phyloP scores from a whole-genome alignment of 768 basidiomycete species.

The Suillus weaverae region DNA sequence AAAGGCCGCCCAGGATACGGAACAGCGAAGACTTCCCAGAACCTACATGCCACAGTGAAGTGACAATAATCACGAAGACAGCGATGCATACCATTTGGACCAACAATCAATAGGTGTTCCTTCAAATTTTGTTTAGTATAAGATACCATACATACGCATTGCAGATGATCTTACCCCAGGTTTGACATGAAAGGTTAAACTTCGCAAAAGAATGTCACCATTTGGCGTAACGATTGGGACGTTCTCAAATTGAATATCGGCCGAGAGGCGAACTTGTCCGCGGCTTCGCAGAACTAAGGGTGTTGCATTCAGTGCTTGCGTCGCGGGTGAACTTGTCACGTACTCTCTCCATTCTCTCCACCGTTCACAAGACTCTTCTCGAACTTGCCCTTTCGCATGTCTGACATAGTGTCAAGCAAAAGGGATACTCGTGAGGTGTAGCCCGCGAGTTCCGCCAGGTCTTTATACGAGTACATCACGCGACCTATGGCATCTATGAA shows the following conservation, averaged over 20 bases:
- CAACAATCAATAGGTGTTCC: slow-evolving; percentile 92
- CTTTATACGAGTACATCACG: slow-evolving; percentile 97
- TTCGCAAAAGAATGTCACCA: slow-evolving; percentile 85
- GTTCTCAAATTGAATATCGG: slow-evolving; percentile 88
- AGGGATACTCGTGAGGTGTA: slow-evolving; percentile 91
- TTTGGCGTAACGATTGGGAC: slow-evolving; percentile 97
- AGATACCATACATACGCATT: background rate
- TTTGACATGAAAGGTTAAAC: slow-evolving; percentile 85
- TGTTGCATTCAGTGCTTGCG: slow-evolving; percentile 4
- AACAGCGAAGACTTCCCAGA: slow-evolving; percentile 92
- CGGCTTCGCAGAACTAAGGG: slow-evolving; percentile 70
- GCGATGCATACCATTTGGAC: slow-evolving; percentile 75
- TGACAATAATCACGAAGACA: background rate
- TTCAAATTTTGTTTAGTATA: slow-evolving; percentile 28
- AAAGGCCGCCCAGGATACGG: slow-evolving; percentile 95
- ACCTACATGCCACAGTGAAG: slow-evolving; percentile 39
- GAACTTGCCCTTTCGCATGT: slow-evolving; percentile 80
- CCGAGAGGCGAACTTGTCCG: slow-evolving; percentile 78
- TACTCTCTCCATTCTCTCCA: slow-evolving; percentile 77
- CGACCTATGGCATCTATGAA: slow-evolving; percentile 85
- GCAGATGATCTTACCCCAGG: slow-evolving; percentile 56
- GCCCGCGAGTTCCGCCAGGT: slow-evolving; percentile 92
- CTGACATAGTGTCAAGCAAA: slow-evolving; percentile 88
- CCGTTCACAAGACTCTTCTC: slow-evolving; percentile 85
- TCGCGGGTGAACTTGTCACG: slow-evolving; percentile 25